Evolutionary conservation across 2,329 filamentous ascomycete genomes (phyloP).

Genomic region (Pyricularia grisea): DNA sequence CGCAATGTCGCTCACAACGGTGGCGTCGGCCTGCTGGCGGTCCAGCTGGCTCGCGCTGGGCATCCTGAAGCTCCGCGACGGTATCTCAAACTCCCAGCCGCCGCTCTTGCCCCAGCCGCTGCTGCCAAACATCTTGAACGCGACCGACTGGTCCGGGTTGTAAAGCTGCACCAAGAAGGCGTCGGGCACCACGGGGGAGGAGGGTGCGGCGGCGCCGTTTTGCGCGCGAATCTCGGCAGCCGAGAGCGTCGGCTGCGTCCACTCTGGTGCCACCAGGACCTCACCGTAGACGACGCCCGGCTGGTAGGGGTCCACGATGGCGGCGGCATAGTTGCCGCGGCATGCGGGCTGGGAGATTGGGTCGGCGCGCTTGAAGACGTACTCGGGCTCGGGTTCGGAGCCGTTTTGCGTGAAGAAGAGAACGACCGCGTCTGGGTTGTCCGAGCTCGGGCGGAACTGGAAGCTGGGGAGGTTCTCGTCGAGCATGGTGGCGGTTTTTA

Average conservation of each 20-base stretch:
- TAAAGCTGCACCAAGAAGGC: slow-evolving; percentile 82
- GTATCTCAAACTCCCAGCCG: slow-evolving; percentile 88
- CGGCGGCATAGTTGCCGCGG: slow-evolving; percentile 78
- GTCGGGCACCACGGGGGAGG: slow-evolving; percentile 65
- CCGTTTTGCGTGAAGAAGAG: slow-evolving; percentile 62
- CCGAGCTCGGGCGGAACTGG: slow-evolving; percentile 40
- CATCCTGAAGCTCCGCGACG: slow-evolving; percentile 70
- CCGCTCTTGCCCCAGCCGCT: slow-evolving; percentile 67
- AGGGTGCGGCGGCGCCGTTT: slow-evolving; percentile 47
- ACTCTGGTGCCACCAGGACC: slow-evolving; percentile 74
- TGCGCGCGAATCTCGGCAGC: slow-evolving; percentile 64
- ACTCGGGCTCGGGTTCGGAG: slow-evolving; percentile 69
- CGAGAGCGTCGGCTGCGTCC: slow-evolving; percentile 74
- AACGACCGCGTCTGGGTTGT: slow-evolving; percentile 45
- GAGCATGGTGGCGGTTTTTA: slow-evolving; percentile 52
- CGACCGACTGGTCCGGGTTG: slow-evolving; percentile 79
- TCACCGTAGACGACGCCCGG: slow-evolving; percentile 80
- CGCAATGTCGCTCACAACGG: slow-evolving; percentile 32
- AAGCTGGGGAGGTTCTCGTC: slow-evolving; percentile 88
- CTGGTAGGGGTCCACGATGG: slow-evolving; percentile 73
- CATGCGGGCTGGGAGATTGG: slow-evolving; percentile 54
- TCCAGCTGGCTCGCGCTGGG: slow-evolving; percentile 76
- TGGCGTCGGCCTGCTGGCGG: slow-evolving; percentile 42
- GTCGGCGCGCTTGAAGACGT: slow-evolving; percentile 69
- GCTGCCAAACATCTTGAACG: slow-evolving; percentile 62